Percentiles rank a stretch among this genome's conserved stretches.
These are phyloP conservation scores for Debaryomyces singareniensis DNA, from an alignment of 1,139 yeast species.

Conservation along the genomic window DNA sequence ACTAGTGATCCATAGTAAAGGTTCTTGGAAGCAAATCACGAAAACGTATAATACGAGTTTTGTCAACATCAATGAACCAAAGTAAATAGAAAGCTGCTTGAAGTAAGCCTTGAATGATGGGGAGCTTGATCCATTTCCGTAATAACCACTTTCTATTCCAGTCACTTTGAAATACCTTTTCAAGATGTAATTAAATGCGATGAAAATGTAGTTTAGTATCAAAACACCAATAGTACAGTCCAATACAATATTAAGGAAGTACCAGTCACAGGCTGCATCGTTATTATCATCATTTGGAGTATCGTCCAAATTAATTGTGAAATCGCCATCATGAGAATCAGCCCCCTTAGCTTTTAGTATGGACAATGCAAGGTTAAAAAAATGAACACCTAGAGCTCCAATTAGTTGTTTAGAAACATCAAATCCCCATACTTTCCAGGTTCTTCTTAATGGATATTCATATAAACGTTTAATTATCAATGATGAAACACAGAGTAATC, in stretches of 20 bases:
- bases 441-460: constrained; percentile 74
- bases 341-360: constrained; percentile 36
- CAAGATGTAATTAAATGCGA: constrained; percentile 38
- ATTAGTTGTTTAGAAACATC: constrained; percentile 87
- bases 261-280: constrained; percentile 80
- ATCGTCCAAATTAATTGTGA: constrained; percentile 3
- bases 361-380: constrained; percentile 69
- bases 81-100: constrained; percentile 70
- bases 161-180: constrained; percentile 26
- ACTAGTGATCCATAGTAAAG: constrained; percentile 40
- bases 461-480: constrained; percentile 68
- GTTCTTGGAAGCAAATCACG: constrained; percentile 34
- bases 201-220: constrained; percentile 54
- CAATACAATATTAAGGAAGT: constrained; percentile 76
- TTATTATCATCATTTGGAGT: constrained; percentile 10
- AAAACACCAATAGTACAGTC: constrained; percentile 97
- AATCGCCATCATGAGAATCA: constrained; percentile 17
- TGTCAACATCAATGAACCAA: constrained; percentile 60
- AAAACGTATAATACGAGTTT: constrained; percentile 40
- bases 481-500: constrained; percentile 67
- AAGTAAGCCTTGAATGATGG: constrained; percentile 62
- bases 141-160: constrained; percentile 76
- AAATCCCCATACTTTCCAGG: constrained; percentile 83
- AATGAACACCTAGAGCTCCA: constrained; percentile 82
- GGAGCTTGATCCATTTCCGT: constrained; percentile 53